A percentile compares a stretch with the other conserved stretches of the same genome.
phyloP scores from a whole-genome alignment of 768 basidiomycete genomes.

The Mycena latifolia region DNA sequence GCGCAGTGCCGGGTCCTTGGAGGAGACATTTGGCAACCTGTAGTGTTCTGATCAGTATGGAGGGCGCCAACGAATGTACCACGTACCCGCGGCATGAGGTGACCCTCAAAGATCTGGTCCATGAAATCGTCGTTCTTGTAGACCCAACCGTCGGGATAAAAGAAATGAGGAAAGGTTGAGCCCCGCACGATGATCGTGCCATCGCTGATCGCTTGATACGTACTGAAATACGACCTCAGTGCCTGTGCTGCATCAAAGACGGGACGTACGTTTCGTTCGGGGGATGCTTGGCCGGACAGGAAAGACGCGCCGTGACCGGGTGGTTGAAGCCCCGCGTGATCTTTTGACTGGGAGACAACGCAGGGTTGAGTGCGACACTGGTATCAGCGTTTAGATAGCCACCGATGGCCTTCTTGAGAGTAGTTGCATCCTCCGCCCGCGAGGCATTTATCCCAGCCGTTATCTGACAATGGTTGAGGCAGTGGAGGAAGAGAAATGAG shows the following conservation, averaged over 20 bases:
- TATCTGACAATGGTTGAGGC: too few species aligned
- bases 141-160: slow-evolving; percentile 27
- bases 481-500: too few species aligned
- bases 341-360: neutral
- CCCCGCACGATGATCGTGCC: neutral
- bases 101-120: slow-evolving; percentile 3
- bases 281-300: neutral
- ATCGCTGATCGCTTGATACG: too few species aligned
- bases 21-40: slow-evolving; percentile 35
- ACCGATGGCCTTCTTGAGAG: neutral
- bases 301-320: neutral
- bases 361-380: neutral
- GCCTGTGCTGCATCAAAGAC: too few species aligned
- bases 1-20: slow-evolving; percentile 34
- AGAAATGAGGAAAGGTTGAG: slow-evolving; percentile 25
- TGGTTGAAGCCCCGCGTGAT: neutral
- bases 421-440: slow-evolving; percentile 16
- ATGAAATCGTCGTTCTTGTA: slow-evolving; percentile 15
- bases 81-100: neutral
- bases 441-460: neutral
- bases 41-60: neutral
- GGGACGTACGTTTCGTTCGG: too few species aligned
- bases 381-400: neutral
- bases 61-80: too few species aligned
- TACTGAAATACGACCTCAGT: too few species aligned